Percentiles rank a stretch among this genome's conserved stretches.
Conservation (phyloP, 1,284 basidiomycete genomes). For the Laetiporus sulphureus region DNA sequence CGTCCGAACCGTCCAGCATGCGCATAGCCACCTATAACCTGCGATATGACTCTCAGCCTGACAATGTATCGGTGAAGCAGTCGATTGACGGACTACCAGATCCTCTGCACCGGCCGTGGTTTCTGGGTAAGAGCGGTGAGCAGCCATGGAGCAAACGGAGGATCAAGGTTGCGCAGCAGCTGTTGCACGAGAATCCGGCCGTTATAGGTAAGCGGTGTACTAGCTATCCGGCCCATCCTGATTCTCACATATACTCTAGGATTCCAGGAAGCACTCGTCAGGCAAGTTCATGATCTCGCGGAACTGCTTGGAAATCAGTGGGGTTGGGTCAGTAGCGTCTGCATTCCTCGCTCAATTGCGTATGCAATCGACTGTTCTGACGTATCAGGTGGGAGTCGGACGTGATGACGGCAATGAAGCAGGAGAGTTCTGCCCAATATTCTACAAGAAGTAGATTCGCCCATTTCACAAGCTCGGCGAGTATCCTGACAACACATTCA, state of each 20-base stretch:
- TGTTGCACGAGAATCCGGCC: slow-evolving; percentile 16
- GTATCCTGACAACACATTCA: no score
- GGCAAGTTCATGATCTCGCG: slow-evolving; percentile 54
- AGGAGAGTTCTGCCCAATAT: slow-evolving; percentile 62
- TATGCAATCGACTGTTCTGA: no score
- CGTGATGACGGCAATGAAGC: slow-evolving; percentile 49
- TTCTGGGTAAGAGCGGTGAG: slow-evolving; percentile 28
- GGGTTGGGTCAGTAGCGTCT: slow-evolving; percentile 36
- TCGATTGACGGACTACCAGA: slow-evolving; percentile 37
- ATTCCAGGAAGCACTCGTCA: slow-evolving; percentile 54
- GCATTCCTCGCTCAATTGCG: no score
- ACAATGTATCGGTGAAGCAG: slow-evolving; percentile 42
- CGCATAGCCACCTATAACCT: slow-evolving; percentile 47
- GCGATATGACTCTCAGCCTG: slow-evolving; percentile 45
- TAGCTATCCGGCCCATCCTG: not conserved
- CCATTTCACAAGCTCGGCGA: not conserved
- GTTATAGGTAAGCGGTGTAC: slow-evolving; percentile 1
- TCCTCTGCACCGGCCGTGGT: slow-evolving; percentile 32
- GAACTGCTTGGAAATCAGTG: slow-evolving; percentile 48
- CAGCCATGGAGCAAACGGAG: slow-evolving; percentile 43
- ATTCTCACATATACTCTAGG: slow-evolving; percentile 27
- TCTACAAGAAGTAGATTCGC: slow-evolving; percentile 49
- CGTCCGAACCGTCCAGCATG: no score
- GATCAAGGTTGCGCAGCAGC: slow-evolving; percentile 34
- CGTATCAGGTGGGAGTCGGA: slow-evolving; percentile 48